Conservation (phyloP, 2,329 filamentous ascomycete species). For the Didymella arachidicola region DNA sequence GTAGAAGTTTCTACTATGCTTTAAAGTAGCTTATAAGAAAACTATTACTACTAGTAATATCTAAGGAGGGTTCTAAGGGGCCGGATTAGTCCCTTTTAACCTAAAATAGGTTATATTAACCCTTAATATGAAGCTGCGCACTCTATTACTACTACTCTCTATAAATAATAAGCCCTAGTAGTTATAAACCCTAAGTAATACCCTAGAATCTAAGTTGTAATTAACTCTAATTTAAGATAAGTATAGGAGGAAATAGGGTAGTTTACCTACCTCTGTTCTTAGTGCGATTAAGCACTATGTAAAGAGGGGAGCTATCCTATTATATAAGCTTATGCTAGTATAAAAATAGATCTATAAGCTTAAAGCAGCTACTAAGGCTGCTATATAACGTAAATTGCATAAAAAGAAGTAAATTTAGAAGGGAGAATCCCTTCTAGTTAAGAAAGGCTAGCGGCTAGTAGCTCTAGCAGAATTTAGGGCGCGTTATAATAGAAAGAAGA, state of each 20-base stretch:
- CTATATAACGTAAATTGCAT: constrained; percentile 3
- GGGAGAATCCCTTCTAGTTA: neutral
- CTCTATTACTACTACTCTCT: too few species aligned
- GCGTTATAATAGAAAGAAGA: constrained; percentile 17
- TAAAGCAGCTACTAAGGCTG: constrained; percentile 2
- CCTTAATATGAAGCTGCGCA: too few species aligned
- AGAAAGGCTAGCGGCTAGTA: neutral
- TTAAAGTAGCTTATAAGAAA: too few species aligned
- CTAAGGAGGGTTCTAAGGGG: too few species aligned
- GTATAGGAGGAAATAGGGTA: neutral
- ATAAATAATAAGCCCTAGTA: too few species aligned
- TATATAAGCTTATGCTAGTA: neutral
- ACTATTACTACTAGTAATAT: too few species aligned
- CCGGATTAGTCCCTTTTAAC: too few species aligned
- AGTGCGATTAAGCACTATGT: neutral
- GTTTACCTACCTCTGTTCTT: neutral
- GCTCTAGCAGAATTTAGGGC: constrained; percentile 1
- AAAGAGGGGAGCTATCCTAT: neutral
- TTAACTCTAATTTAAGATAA: too few species aligned
- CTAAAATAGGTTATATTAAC: too few species aligned
- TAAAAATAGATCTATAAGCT: constrained; percentile 3
- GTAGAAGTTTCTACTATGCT: too few species aligned
- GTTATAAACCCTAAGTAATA: too few species aligned
- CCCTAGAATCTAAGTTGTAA: too few species aligned
- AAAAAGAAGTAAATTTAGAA: constrained; percentile 2